phyloP scores from a whole-genome alignment of 2,329 filamentous ascomycete genomes.

The Leptographium wingfieldii region DNA sequence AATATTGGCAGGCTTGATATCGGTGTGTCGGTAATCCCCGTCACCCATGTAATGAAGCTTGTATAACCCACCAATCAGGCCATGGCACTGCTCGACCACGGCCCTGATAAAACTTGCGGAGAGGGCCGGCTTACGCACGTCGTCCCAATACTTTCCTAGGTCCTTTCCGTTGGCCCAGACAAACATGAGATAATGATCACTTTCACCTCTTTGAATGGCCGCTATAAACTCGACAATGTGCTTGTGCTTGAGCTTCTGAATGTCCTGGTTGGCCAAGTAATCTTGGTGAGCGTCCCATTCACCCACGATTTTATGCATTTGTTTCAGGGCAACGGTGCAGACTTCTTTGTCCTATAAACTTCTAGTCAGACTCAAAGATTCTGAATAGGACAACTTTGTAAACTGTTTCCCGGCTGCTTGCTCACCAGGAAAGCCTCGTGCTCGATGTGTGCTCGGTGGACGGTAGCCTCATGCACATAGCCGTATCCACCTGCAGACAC shows the following conservation, averaged over 20 bases:
- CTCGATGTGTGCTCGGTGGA: too few species aligned
- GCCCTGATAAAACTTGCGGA: background rate
- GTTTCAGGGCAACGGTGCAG: background rate
- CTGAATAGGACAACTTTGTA: too few species aligned
- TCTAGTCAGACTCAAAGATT: too few species aligned
- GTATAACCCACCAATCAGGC: background rate
- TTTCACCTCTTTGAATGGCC: background rate
- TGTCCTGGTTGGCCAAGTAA: background rate
- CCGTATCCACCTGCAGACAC: too few species aligned
- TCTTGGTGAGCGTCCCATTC: background rate
- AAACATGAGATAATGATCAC: background rate
- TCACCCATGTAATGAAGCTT: background rate
- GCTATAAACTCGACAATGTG: background rate
- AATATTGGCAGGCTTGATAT: background rate
- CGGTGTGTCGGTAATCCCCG: background rate
- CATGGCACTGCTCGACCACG: background rate
- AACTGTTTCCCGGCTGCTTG: background rate
- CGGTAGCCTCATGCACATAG: too few species aligned
- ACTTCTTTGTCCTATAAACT: too few species aligned
- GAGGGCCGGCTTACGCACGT: background rate
- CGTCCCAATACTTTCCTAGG: background rate
- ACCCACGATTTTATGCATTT: background rate
- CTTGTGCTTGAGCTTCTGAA: background rate
- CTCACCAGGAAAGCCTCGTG: too few species aligned
- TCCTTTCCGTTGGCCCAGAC: background rate